Conservation (phyloP, 1,284 basidiomycete genomes). For the Apiotrichum gamsii region DNA sequence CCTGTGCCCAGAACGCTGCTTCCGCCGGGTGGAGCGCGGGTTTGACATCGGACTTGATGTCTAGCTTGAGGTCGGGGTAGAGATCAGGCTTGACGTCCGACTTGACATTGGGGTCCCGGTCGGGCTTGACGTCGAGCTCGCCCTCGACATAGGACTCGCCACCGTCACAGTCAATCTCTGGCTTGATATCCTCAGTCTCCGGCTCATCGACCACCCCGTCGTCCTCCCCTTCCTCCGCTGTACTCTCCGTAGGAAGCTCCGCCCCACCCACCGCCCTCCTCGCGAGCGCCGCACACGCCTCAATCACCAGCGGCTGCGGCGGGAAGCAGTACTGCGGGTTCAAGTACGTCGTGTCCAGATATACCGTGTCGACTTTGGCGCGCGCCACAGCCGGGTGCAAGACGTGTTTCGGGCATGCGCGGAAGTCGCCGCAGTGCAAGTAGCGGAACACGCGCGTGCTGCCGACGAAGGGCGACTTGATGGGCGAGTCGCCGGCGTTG, state of each 20-base stretch:
- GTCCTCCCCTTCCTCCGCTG: slow-evolving; percentile 2
- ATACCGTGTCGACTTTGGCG: slow-evolving; percentile 76
- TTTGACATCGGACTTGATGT: slow-evolving; percentile 5
- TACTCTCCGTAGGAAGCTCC: not conserved
- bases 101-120: not conserved
- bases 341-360: slow-evolving; percentile 94
- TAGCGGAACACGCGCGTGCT: slow-evolving; percentile 58
- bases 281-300: slow-evolving; percentile 82
- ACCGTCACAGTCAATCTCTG: slow-evolving; percentile 40
- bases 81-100: not conserved
- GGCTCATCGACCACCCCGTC: slow-evolving; percentile 9
- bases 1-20: slow-evolving; percentile 12
- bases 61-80: slow-evolving; percentile 7
- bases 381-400: slow-evolving; percentile 72
- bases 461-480: slow-evolving; percentile 65
- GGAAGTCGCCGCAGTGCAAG: not conserved
- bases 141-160: slow-evolving; percentile 15
- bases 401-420: slow-evolving; percentile 65
- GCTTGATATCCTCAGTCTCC: slow-evolving; percentile 43
- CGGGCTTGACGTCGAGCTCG: slow-evolving; percentile 29
- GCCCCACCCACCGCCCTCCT: not conserved
- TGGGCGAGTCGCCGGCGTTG: slow-evolving; percentile 72
- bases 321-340: slow-evolving; percentile 93
- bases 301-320: slow-evolving; percentile 83
- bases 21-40: slow-evolving; percentile 1